phyloP scores from a whole-genome alignment of 2,329 filamentous ascomycete genomes.

The Arthrobotrys musiformis region DNA sequence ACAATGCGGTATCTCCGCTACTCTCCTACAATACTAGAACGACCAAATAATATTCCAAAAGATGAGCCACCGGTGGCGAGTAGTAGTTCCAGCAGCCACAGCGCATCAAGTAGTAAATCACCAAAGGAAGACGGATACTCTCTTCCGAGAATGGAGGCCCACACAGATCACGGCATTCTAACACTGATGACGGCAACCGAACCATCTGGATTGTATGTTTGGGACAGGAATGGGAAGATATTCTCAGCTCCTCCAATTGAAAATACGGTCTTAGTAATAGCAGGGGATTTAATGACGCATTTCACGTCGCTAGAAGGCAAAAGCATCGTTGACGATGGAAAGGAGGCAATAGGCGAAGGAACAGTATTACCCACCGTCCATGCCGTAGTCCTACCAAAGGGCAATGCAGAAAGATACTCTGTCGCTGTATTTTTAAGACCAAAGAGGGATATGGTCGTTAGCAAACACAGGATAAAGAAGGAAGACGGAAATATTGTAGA shows the following conservation, averaged over 20 bases:
- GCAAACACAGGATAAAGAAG: neutral
- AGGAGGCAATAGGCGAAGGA: conserved; percentile 5
- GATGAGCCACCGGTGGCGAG: neutral
- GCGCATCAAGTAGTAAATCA: conserved; percentile 4
- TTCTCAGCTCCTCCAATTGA: conserved; percentile 46
- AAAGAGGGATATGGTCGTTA: conserved; percentile 37
- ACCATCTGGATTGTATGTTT: conserved; percentile 48
- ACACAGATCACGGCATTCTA: conserved; percentile 51
- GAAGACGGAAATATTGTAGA: conserved; percentile 7
- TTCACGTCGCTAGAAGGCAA: conserved; percentile 34
- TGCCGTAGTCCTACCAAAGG: conserved; percentile 42
- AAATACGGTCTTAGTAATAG: conserved; percentile 37
- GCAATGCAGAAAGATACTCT: conserved; percentile 30
- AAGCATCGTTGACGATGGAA: conserved; percentile 9
- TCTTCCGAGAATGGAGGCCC: conserved; percentile 41
- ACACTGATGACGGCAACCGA: conserved; percentile 50
- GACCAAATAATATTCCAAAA: neutral
- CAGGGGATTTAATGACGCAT: conserved; percentile 44
- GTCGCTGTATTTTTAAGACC: conserved; percentile 53
- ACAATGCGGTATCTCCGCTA: conserved; percentile 52
- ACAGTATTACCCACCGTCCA: conserved; percentile 44
- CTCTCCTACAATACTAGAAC: conserved; percentile 27
- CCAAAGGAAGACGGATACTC: conserved; percentile 24
- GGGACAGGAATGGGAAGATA: conserved; percentile 38
- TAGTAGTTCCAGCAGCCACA: conserved; percentile 15